Evolutionary conservation across 2,329 filamentous ascomycete species (phyloP), one percentile per base, ranked within the genome.

Genomic region (Rutstroemia sp.): DNA sequence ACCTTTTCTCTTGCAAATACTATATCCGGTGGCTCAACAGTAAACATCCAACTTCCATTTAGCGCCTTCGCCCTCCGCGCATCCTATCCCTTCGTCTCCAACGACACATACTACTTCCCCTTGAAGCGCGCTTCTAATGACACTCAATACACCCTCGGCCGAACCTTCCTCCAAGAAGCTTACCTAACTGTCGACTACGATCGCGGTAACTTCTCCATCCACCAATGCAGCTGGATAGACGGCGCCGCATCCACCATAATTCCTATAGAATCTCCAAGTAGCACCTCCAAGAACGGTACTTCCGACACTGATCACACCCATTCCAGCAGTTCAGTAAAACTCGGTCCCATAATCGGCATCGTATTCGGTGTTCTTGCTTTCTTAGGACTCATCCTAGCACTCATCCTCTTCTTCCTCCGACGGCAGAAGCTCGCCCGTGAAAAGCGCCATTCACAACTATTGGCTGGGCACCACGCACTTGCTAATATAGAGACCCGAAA

Each of bases 91-190:
- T 54, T 67, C 4, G 58, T 67, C 2, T 38, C 58, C 23, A 63
- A 60, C 21, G 30, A 23, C n/a, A 48, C 60, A n/a, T 53, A 62
- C 9, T 75, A 74, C 58, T 74, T 75, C 54, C 72, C 73, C 6
- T 55, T 74, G 6, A 69, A 71, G 45, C 66, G 64, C 59, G 68
- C 72, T 3, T 59, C 61, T 1, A 69, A 70, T 49, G 60, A 64
- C 3, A 66, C 64, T 38, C 69, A 73, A 57, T 70, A 67, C 52
- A 72, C 68, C 3, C 65, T 75, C 44, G 72, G 73, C 14, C 65
- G 73, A 46, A 63, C 65, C 5, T 73, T 75, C 57, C 61, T 75
- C n/a, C 73, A 75, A 61, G 72, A 75, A 64, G 68, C 70, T 46
- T 65, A 56, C 40, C 19, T 56, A 16, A 61, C 48, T 7, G 71